Evolutionary conservation across 306 rosid species (phyloP).

Genomic region (Styphnolobium japonicum): DNA sequence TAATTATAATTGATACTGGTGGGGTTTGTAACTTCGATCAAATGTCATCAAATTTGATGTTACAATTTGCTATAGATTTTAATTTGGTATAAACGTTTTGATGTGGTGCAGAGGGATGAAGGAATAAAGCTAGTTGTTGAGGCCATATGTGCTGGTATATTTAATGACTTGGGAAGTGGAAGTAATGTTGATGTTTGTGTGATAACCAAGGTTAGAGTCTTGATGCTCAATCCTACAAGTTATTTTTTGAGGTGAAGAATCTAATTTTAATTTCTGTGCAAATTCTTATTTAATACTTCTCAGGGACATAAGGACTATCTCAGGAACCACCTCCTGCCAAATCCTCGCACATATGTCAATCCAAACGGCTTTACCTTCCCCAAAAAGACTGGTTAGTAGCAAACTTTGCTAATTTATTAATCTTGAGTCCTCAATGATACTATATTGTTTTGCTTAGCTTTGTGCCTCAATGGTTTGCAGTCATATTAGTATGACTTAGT

Average conservation of each 20-base stretch:
- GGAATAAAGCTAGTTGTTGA: slow-evolving; percentile 72
- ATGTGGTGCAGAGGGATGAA: slow-evolving; percentile 69
- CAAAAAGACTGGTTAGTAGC: slow-evolving; percentile 74
- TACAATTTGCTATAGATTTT: background rate
- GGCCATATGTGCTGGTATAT: slow-evolving; percentile 91
- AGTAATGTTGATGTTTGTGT: slow-evolving; percentile 93
- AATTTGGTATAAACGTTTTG: background rate
- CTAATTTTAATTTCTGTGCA: background rate
- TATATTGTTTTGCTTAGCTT: background rate
- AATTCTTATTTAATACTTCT: slow-evolving; percentile 9
- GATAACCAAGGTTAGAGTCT: slow-evolving; percentile 78
- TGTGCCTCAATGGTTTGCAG: background rate
- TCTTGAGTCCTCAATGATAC: background rate
- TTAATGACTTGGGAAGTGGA: slow-evolving; percentile 97
- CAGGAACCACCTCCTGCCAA: slow-evolving; percentile 81
- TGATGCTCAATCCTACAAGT: background rate
- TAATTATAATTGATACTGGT: background rate
- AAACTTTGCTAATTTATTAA: slow-evolving; percentile 3
- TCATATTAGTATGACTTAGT: background rate
- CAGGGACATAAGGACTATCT: slow-evolving; percentile 94
- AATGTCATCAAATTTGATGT: background rate
- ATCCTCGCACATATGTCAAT: slow-evolving; percentile 82
- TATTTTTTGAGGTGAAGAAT: slow-evolving; percentile 15
- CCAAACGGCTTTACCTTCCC: slow-evolving; percentile 62
- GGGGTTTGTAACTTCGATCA: background rate